A percentile compares a stretch with the other conserved stretches of the same genome.
phyloP scores from a whole-genome alignment of 2,329 filamentous ascomycete genomes.

The Xylaria sp. region DNA sequence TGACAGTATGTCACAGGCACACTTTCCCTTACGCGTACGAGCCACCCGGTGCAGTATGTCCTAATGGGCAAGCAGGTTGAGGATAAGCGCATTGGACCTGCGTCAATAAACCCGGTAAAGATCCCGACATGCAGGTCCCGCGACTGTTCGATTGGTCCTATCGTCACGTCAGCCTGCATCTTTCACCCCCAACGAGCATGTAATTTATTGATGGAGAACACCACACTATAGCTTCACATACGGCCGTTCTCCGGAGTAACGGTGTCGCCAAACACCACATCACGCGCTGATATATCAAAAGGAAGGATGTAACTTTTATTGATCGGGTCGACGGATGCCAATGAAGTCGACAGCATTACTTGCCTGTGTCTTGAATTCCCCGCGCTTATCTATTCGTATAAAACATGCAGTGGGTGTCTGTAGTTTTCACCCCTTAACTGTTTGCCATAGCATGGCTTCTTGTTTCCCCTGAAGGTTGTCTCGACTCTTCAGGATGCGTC shows the following conservation, averaged over 20 bases:
- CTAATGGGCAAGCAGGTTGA: not conserved
- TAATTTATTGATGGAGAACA: constrained; percentile 3
- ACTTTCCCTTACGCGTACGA: constrained; percentile 9
- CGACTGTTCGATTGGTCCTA: constrained; percentile 1
- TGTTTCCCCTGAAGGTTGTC: not conserved
- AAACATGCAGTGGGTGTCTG: not conserved
- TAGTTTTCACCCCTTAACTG: not conserved
- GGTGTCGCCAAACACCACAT: constrained; percentile 15
- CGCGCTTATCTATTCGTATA: not conserved
- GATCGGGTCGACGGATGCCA: constrained; percentile 4
- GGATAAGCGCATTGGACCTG: constrained; percentile 26
- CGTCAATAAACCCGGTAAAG: constrained; percentile 21
- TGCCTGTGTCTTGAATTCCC: constrained; percentile 1
- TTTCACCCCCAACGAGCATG: not conserved
- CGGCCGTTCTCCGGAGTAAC: constrained; percentile 23
- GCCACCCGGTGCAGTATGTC: constrained; percentile 15
- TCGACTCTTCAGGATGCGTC: constrained; percentile 17
- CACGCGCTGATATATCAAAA: constrained; percentile 9
- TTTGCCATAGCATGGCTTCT: not conserved
- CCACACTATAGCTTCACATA: not conserved
- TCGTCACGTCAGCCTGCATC: constrained; percentile 30
- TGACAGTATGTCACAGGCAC: constrained; percentile 22
- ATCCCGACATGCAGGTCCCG: constrained; percentile 28
- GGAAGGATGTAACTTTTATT: constrained; percentile 17
- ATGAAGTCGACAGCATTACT: constrained; percentile 4